Evolutionary conservation across 305 asterid genomes (phyloP).

Genomic region (Rubia peregrina): DNA sequence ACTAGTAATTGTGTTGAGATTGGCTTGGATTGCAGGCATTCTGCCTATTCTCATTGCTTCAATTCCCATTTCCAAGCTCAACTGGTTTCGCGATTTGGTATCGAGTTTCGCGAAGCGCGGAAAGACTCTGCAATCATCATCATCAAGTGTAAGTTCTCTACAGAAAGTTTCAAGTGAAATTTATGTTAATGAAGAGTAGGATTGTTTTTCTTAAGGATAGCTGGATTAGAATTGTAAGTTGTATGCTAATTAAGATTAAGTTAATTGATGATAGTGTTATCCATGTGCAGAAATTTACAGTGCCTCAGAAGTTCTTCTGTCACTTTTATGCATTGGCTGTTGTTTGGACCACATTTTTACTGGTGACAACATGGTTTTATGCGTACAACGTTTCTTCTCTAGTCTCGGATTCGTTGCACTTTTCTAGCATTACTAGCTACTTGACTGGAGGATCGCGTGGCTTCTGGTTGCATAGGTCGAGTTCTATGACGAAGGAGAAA

Average conservation of each 20-base stretch:
- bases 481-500: slow-evolving; percentile 25
- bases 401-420: slow-evolving; percentile 33
- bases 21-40: slow-evolving; percentile 52
- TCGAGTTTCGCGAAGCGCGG: slow-evolving; percentile 49
- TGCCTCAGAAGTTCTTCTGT: slow-evolving; percentile 69
- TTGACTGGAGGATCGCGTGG: slow-evolving; percentile 53
- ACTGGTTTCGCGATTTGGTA: slow-evolving; percentile 32
- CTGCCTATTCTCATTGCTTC: slow-evolving; percentile 44
- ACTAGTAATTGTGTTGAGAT: slow-evolving; percentile 38
- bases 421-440: slow-evolving; percentile 53
- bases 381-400: slow-evolving; percentile 38
- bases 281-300: slow-evolving; percentile 51
- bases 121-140: slow-evolving; percentile 51
- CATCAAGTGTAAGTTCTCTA: slow-evolving; percentile 34
- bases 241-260: background rate
- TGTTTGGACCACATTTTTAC: slow-evolving; percentile 62
- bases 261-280: background rate
- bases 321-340: slow-evolving; percentile 69
- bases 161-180: background rate
- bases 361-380: slow-evolving; percentile 55
- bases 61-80: slow-evolving; percentile 36
- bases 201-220: too few relatives aligned
- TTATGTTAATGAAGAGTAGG: background rate
- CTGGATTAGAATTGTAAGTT: background rate
- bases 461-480: slow-evolving; percentile 30